Evolutionary conservation across 306 rosid genomes (phyloP), one percentile per base, ranked within the genome.

Genomic region (Cicer cuneatum): DNA sequence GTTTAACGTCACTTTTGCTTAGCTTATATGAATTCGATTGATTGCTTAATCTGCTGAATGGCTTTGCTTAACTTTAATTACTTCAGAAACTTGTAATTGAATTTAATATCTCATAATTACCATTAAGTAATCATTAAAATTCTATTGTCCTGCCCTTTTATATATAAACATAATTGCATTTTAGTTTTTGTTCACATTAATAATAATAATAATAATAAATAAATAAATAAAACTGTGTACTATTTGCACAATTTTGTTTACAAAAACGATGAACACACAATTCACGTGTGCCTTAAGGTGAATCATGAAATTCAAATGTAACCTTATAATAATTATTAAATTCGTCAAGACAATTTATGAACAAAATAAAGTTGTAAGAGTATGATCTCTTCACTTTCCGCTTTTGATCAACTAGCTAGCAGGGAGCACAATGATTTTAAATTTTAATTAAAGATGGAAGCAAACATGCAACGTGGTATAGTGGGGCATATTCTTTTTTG

Each of bases 401-500:
- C 43, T 72, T 0, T 2, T 8, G 7, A 56, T 61, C 2, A 72
- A 69, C 4, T 15, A 51, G 33, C 33, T 29, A 29, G 33, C 5
- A 29, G 33, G 69, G 74, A 78, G 66, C 80, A 78, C 49, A 70
- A 79, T 69, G 78, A 74, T 83, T 63, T 64, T 18, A 10, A 41
- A 62, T 8, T 61, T 15, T 6, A 6, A 40, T 46, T 45, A 68
- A 52, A 49, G 80, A 76, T 64, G 4, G 37, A 1, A 46, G 19
- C 0, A 35, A 66, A 71, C 71, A 82, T 47, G 53, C 64, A 76
- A 65, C 71, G 79, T 71, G 70, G 1, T 46, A 29, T 29, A 76
- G 85, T 81, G 85, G 85, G 85, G 75, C 62, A 56, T 71, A 76
- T 76, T 76, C 65, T 51, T 33, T 51, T 33, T 38, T 63, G 56